Evolutionary conservation across 2,329 filamentous ascomycete species (phyloP).

Genomic region (Tricladium varicosporioides): DNA sequence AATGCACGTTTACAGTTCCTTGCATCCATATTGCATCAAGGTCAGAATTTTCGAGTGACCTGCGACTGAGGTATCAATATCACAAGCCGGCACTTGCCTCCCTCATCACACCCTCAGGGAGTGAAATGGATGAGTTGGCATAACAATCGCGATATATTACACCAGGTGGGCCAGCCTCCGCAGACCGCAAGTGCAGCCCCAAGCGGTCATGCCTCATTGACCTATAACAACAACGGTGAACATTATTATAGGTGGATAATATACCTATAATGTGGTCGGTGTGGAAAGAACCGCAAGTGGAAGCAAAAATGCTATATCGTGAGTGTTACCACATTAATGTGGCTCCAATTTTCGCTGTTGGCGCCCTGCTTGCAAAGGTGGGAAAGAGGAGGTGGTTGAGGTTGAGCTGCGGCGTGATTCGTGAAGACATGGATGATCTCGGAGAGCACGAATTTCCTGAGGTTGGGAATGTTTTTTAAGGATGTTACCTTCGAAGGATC

Average conservation of each 20-base stretch:
- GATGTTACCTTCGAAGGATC: too few species aligned
- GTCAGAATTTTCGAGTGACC: too few species aligned
- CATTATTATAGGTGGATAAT: not conserved
- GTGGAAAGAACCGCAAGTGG: not conserved
- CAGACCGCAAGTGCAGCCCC: not conserved
- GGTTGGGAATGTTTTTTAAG: not conserved
- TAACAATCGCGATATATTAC: not conserved
- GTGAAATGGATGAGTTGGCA: not conserved
- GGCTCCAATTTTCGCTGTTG: not conserved
- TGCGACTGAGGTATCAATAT: too few species aligned
- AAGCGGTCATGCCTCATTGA: constrained; percentile 3
- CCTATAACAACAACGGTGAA: not conserved
- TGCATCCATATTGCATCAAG: too few species aligned
- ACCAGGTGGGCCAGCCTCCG: not conserved
- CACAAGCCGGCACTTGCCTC: too few species aligned
- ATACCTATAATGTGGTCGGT: constrained; percentile 3
- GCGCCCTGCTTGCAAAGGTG: not conserved
- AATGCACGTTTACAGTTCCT: too few species aligned
- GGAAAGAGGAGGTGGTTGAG: not conserved
- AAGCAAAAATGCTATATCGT: not conserved
- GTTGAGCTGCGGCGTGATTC: constrained; percentile 1
- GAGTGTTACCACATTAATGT: constrained; percentile 3
- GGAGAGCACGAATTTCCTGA: not conserved
- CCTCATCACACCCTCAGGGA: too few species aligned
- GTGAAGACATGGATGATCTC: not conserved